A percentile compares a stretch with the other conserved stretches of the same genome.
phyloP scores from a whole-genome alignment of 1,284 basidiomycete species.

The Ganoderma multipileum region DNA sequence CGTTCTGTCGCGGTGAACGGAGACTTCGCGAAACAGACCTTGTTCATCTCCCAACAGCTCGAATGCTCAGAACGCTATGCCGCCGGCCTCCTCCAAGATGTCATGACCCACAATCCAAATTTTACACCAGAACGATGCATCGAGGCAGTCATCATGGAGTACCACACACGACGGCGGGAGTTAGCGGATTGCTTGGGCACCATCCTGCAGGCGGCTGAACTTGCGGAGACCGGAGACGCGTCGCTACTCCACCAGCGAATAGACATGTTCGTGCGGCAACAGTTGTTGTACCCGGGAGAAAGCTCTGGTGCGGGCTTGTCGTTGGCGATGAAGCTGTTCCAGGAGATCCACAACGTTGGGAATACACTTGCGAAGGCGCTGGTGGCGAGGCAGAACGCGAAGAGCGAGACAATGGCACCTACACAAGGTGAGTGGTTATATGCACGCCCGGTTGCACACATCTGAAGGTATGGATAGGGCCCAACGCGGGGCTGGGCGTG shows the following conservation, averaged over 20 bases:
- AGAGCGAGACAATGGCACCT: conserved; percentile 63
- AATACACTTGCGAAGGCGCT: conserved; percentile 59
- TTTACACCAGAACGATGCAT: conserved; percentile 59
- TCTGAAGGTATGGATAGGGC: neutral
- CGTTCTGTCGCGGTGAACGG: conserved; percentile 69
- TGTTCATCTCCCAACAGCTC: conserved; percentile 80
- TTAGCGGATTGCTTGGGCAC: conserved; percentile 70
- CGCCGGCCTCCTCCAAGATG: conserved; percentile 70
- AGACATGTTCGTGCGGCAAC: conserved; percentile 57
- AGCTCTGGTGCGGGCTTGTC: conserved; percentile 42
- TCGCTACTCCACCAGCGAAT: conserved; percentile 55
- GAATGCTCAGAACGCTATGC: conserved; percentile 79
- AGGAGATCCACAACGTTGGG: conserved; percentile 66
- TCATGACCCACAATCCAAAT: conserved; percentile 71
- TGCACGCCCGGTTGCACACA: no score
- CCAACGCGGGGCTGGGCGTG: conserved; percentile 54
- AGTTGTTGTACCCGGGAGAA: conserved; percentile 52
- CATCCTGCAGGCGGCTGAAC: conserved; percentile 54
- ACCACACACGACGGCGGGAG: conserved; percentile 70
- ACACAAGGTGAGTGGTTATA: conserved; percentile 54
- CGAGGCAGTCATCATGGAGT: conserved; percentile 70
- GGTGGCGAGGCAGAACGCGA: conserved; percentile 64
- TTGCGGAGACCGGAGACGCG: conserved; percentile 48
- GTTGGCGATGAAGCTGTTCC: conserved; percentile 63
- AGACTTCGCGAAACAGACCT: conserved; percentile 76